Conservation (phyloP, 352 stramenopile species). For the Globisporangium camurandrum region DNA sequence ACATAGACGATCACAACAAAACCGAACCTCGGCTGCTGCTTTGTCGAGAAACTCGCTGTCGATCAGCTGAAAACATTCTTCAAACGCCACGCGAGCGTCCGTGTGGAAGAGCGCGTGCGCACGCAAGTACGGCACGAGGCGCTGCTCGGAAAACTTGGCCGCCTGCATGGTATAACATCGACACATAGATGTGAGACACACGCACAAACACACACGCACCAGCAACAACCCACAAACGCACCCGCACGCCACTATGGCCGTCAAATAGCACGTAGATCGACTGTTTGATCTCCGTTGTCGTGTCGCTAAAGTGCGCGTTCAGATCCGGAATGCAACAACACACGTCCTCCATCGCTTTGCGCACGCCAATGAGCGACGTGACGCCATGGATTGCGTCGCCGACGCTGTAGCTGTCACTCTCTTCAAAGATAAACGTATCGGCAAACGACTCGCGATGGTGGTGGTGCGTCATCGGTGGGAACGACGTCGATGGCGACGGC, state of each 20-base stretch:
- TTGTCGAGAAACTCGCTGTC: slow-evolving; percentile 71
- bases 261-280: slow-evolving; percentile 82
- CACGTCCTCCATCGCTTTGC: slow-evolving; percentile 73
- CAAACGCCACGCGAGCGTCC: slow-evolving; percentile 56
- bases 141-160: slow-evolving; percentile 68
- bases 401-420: slow-evolving; percentile 60
- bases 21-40: slow-evolving; percentile 42
- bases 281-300: slow-evolving; percentile 40
- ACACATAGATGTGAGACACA: slow-evolving; percentile 1
- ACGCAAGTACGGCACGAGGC: slow-evolving; percentile 58
- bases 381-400: slow-evolving; percentile 66
- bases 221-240: slow-evolving; percentile 17
- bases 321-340: slow-evolving; percentile 76
- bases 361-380: slow-evolving; percentile 74
- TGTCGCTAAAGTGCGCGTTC: slow-evolving; percentile 33
- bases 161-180: slow-evolving; percentile 29
- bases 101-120: slow-evolving; percentile 56
- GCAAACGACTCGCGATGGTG: slow-evolving; percentile 48
- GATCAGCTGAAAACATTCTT: slow-evolving; percentile 68
- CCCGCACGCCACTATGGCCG: slow-evolving; percentile 69
- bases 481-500: slow-evolving; percentile 19
- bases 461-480: no score
- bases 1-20: no score
- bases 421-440: slow-evolving; percentile 51
- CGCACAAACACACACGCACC: not conserved